Percentiles rank a stretch among this genome's conserved stretches.
These are phyloP conservation scores for Thermomucor indicae-seudaticae DNA, from an alignment of 371 early-diverging fungal genomes.

Conservation along the genomic window DNA sequence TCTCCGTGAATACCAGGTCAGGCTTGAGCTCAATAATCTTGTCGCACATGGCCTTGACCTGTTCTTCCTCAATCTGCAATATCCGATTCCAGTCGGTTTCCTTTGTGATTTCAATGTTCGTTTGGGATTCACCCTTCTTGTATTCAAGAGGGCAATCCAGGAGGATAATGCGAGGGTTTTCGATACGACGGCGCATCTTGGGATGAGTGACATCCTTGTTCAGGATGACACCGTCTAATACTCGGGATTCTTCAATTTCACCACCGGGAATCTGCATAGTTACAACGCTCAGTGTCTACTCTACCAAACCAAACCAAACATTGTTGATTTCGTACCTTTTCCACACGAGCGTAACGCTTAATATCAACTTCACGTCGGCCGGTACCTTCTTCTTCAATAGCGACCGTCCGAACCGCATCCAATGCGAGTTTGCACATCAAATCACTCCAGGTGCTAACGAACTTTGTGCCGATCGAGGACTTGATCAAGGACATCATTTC, in stretches of 20 bases:
- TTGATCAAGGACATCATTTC: slow-evolving; percentile 92
- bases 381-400: slow-evolving; percentile 67
- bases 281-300: not conserved
- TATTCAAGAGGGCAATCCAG: slow-evolving; percentile 99
- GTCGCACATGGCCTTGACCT: slow-evolving; percentile 96
- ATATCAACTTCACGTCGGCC: slow-evolving; percentile 89
- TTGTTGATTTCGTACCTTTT: slow-evolving; percentile 67
- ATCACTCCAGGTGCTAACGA: slow-evolving; percentile 93
- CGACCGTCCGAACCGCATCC: slow-evolving; percentile 93
- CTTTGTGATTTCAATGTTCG: slow-evolving; percentile 97
- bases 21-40: slow-evolving; percentile 96
- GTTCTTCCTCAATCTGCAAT: slow-evolving; percentile 99
- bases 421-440: slow-evolving; percentile 97
- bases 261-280: slow-evolving; percentile 91
- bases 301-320: too few relatives aligned
- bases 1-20: slow-evolving; percentile 99
- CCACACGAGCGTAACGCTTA: slow-evolving; percentile 97
- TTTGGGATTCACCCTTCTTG: slow-evolving; percentile 99
- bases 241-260: slow-evolving; percentile 92
- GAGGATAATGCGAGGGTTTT: slow-evolving; percentile 97
- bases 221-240: slow-evolving; percentile 98
- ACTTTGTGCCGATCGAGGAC: slow-evolving; percentile 96
- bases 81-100: slow-evolving; percentile 96
- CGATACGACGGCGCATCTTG: slow-evolving; percentile 98
- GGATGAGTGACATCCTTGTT: slow-evolving; percentile 99